Base-by-base conservation (phyloP, 2,329 filamentous ascomycete genomes). In the Neonectria punicea region DNA sequence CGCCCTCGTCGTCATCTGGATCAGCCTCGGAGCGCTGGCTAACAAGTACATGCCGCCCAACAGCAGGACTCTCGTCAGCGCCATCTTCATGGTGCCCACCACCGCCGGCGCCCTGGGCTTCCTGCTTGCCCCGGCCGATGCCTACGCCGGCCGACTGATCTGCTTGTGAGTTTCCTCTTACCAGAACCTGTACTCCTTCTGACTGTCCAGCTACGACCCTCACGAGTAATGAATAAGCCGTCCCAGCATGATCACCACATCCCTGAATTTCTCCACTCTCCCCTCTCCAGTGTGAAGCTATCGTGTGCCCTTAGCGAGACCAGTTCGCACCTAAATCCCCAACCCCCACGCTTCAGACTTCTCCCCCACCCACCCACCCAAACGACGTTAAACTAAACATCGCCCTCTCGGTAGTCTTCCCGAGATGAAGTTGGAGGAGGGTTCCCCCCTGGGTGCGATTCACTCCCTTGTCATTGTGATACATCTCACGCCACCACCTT, bases 71-170 rank as follows among this genome's bases (percentile, higher is more conserved):
- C 74, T 85, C 18, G 85, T 89, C 63, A 81, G 87, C 39, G 77
- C 86, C 3, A 69, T 87, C 1, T 89, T 88, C 70, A 82, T 89
- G 66, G 71, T 85, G n/a, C 87, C 86, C 1, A 89, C 88, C 43
- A 84, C 90, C 65, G 83, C 84, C 2, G 88, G 87, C 0, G 82
- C 86, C 0, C 84, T 90, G 32, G 87, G 88, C 0, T 82, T 90
- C 53, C 79, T 86, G 11, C 86, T 87, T 57, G 84, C 89, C 0
- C 81, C 84, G 0, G 58, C 74, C 0, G 74, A 85, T 58, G 83
- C 84, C 28, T 81, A 85, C 50, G 81, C 86, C 2, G 87, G 84
- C 1, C 79, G 88, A 0, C 74, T 89, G 62, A 84, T 89, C 47
- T 89, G 86, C 76, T 90, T 73, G 78, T 81, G 63, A 71, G 78